Evolutionary conservation across 306 rosid species (phyloP).

Genomic region (Acacia acuminata): DNA sequence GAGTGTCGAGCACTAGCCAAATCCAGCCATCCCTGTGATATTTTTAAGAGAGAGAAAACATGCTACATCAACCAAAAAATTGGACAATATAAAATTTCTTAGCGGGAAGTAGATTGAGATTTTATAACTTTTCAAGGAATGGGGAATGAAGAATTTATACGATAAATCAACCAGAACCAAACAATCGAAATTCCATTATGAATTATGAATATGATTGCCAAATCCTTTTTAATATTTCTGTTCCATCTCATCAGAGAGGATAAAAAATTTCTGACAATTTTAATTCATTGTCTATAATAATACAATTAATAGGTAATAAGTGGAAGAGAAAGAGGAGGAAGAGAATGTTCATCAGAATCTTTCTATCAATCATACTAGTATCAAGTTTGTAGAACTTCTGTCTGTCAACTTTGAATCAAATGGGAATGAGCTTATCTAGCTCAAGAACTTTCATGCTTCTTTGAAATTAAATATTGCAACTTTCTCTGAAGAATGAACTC

Average conservation of each 20-base stretch:
- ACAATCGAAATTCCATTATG: slow-evolving; percentile 5
- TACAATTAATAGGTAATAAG: background rate
- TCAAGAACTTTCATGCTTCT: background rate
- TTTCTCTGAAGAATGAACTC: background rate
- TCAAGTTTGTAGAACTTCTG: background rate
- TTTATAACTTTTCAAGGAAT: background rate
- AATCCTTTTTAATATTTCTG: background rate
- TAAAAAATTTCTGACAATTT: background rate
- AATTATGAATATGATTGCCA: background rate
- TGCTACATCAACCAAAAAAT: slow-evolving; percentile 3
- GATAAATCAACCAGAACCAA: background rate
- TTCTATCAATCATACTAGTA: background rate
- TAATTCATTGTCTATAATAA: background rate
- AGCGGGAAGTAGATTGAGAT: background rate
- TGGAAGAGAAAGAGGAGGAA: background rate
- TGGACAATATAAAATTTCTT: background rate
- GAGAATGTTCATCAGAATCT: background rate
- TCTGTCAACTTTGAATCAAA: background rate
- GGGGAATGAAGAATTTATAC: background rate
- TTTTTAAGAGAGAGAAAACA: background rate
- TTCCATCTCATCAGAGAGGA: background rate
- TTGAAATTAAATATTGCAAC: background rate
- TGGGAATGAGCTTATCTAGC: background rate
- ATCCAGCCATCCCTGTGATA: slow-evolving; percentile 82
- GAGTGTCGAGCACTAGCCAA: slow-evolving; percentile 87